phyloP scores from a whole-genome alignment of 768 basidiomycete genomes.

The Amanita pallidorosea region DNA sequence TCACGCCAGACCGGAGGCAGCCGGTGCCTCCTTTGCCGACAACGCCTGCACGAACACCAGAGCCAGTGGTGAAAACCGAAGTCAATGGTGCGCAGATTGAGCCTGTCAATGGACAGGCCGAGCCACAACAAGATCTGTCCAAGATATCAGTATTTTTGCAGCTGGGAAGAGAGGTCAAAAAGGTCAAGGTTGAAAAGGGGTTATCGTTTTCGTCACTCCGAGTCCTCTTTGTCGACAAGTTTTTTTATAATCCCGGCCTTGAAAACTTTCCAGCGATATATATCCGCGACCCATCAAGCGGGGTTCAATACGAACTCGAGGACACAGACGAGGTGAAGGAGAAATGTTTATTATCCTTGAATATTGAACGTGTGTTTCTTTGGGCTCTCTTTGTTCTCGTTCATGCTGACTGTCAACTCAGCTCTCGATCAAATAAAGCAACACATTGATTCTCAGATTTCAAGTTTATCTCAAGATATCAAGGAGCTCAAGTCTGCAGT shows the following conservation, averaged over 20 bases:
- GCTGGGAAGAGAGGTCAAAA: constrained; percentile 85
- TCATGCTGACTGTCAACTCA: constrained; percentile 20
- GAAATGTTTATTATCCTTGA: constrained; percentile 80
- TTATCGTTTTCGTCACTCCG: constrained; percentile 67
- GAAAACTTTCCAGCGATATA: constrained; percentile 96
- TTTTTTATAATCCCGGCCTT: constrained; percentile 86
- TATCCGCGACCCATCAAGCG: constrained; percentile 83
- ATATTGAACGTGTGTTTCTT: constrained; percentile 85
- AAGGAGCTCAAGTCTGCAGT: constrained; percentile 76
- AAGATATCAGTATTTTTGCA: constrained; percentile 77
- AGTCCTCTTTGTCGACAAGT: constrained; percentile 88
- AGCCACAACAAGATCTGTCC: constrained; percentile 17
- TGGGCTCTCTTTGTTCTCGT: not conserved
- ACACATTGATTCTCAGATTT: constrained; percentile 91
- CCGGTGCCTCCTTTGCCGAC: constrained; percentile 39
- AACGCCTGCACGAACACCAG: constrained; percentile 32
- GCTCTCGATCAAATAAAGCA: constrained; percentile 98
- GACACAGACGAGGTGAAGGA: constrained; percentile 89
- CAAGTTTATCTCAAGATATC: constrained; percentile 74
- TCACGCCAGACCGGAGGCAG: constrained; percentile 29
- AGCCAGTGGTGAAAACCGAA: constrained; percentile 15
- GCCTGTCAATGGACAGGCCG: constrained; percentile 1
- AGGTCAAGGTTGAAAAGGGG: constrained; percentile 59
- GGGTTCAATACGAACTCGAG: constrained; percentile 93
- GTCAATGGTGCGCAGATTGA: constrained; percentile 1